Evolutionary conservation across 2,329 filamentous ascomycete genomes (phyloP).

Genomic region (Penicillium sp.): DNA sequence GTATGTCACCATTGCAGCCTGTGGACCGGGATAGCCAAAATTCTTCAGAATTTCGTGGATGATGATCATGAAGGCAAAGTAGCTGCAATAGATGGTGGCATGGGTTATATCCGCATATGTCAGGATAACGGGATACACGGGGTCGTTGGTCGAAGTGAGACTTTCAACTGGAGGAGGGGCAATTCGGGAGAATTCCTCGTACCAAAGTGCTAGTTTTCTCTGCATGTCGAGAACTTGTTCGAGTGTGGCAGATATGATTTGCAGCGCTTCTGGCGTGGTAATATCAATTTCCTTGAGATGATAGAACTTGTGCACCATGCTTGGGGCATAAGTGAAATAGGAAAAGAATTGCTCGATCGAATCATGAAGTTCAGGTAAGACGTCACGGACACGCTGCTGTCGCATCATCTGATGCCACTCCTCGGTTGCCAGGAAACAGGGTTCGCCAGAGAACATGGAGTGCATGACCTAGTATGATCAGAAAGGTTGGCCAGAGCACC

Average conservation of each 20-base stretch:
- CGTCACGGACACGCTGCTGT: slow-evolving; percentile 18
- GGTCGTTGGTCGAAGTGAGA: slow-evolving; percentile 21
- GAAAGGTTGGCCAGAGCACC: background rate
- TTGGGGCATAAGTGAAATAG: slow-evolving; percentile 28
- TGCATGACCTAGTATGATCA: slow-evolving; percentile 29
- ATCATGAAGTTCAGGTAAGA: slow-evolving; percentile 17
- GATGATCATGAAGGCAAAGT: slow-evolving; percentile 32
- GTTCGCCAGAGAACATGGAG: slow-evolving; percentile 30
- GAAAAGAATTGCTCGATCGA: slow-evolving; percentile 31
- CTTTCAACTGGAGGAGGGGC: slow-evolving; percentile 22
- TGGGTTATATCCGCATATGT: slow-evolving; percentile 24
- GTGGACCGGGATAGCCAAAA: slow-evolving; percentile 25
- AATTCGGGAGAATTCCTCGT: slow-evolving; percentile 20
- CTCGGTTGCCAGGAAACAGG: slow-evolving; percentile 27
- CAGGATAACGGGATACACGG: slow-evolving; percentile 23
- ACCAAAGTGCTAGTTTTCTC: slow-evolving; percentile 23
- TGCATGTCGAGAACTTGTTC: slow-evolving; percentile 24
- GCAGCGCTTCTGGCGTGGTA: slow-evolving; percentile 8
- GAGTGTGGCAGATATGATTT: slow-evolving; percentile 18
- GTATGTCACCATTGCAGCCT: slow-evolving; percentile 24
- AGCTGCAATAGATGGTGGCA: slow-evolving; percentile 27
- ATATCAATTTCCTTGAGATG: slow-evolving; percentile 20
- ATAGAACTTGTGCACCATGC: slow-evolving; percentile 30
- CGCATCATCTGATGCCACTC: slow-evolving; percentile 31
- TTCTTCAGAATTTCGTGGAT: slow-evolving; percentile 28